Evolutionary conservation across 202 grass and related monocot species (phyloP).

Genomic region (Schoenoplectus triqueter): DNA sequence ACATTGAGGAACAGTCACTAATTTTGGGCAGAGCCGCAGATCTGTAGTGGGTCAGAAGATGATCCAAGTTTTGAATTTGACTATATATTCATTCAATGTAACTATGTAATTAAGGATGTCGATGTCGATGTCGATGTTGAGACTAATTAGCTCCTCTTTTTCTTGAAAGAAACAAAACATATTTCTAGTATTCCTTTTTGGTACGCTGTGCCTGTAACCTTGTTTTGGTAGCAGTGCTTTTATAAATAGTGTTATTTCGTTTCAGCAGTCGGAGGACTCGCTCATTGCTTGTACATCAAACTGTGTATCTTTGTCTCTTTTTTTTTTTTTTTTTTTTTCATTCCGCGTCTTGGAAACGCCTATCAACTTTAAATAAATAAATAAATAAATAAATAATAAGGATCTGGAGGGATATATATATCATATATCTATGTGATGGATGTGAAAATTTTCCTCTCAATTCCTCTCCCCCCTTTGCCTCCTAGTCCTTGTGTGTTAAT

Average conservation of each 20-base stretch:
- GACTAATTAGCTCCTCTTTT: background rate
- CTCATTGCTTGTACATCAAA: constrained; percentile 5
- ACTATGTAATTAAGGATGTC: background rate
- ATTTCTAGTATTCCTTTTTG: constrained; percentile 12
- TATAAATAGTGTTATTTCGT: background rate
- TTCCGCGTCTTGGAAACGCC: background rate
- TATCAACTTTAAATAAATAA: background rate
- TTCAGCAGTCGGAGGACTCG: background rate
- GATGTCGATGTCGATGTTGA: background rate
- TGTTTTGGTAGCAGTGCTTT: background rate
- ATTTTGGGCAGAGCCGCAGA: constrained; percentile 20
- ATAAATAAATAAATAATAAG: background rate
- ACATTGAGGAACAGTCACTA: background rate
- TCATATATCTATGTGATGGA: background rate
- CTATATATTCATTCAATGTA: constrained; percentile 17
- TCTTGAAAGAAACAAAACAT: background rate
- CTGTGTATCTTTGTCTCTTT: background rate
- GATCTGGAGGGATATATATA: background rate
- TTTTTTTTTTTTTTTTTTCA: background rate
- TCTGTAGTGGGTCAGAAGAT: constrained; percentile 30
- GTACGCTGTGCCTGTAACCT: background rate
- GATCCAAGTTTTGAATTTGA: background rate
- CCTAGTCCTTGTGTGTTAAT: background rate
- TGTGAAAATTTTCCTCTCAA: background rate
- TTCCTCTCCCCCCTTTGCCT: too few species aligned